Conservation (phyloP, 371 early-diverging fungal species). For the Circinella minor region DNA sequence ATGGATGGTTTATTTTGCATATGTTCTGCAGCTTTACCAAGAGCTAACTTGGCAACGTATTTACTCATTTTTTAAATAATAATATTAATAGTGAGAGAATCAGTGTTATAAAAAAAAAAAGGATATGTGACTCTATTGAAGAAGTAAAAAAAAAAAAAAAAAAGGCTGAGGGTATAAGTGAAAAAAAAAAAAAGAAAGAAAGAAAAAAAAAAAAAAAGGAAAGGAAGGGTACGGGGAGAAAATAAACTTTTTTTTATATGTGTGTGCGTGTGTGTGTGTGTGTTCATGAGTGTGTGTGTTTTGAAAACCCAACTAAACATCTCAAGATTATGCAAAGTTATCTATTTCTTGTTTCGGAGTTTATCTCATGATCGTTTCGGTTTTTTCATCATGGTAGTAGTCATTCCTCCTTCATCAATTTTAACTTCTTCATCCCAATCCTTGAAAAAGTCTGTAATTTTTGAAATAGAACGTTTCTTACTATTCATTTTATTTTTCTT, state of each 20-base stretch:
- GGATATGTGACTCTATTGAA: neutral
- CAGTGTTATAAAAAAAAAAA: no score
- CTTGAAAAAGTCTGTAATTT: slow-evolving; percentile 7
- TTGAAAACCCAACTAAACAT: no score
- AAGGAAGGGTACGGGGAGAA: neutral
- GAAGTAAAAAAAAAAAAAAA: slow-evolving; percentile 3
- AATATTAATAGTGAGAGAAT: no score
- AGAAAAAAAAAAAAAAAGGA: neutral
- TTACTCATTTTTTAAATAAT: slow-evolving; percentile 13
- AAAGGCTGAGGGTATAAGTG: neutral
- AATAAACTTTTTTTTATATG: no score
- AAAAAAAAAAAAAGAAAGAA: neutral
- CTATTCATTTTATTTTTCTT: slow-evolving; percentile 3
- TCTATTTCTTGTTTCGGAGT: neutral
- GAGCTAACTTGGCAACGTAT: slow-evolving; percentile 13
- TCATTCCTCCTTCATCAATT: neutral
- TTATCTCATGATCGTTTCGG: neutral
- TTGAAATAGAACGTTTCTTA: neutral
- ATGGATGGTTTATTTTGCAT: slow-evolving; percentile 20
- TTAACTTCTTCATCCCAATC: neutral
- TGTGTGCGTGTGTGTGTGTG: no score
- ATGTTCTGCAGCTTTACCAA: slow-evolving; percentile 20
- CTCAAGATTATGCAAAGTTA: no score
- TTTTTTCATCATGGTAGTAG: neutral
- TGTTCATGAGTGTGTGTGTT: no score